These are phyloP conservation scores for Neophaeococcomyces mojaviensis DNA, from an alignment of 2,329 filamentous ascomycete genomes.

Conservation along the genomic window DNA sequence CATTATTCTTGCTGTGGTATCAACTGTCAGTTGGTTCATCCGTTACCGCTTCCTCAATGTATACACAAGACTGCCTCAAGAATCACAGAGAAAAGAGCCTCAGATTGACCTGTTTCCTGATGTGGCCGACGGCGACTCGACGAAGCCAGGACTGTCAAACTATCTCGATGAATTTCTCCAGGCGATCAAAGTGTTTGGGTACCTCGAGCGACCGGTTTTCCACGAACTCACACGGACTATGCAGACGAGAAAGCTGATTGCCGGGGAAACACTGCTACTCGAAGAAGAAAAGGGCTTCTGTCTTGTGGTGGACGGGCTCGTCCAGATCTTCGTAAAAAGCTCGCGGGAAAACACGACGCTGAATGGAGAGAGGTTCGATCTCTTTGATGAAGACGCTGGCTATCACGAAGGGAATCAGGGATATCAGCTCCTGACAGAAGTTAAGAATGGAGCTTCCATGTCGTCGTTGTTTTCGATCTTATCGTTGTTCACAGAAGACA, in stretches of 20 bases:
- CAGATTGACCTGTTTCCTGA: conserved; percentile 94
- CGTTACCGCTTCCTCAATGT: conserved; percentile 94
- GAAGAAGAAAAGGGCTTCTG: conserved; percentile 99
- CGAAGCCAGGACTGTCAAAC: conserved; percentile 82
- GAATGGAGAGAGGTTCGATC: conserved; percentile 35
- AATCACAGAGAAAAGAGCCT: conserved; percentile 91
- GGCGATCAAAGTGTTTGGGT: conserved; percentile 98
- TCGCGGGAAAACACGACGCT: conserved; percentile 41
- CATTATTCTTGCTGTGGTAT: conserved; percentile 67
- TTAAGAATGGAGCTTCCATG: conserved; percentile 97
- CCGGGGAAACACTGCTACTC: conserved; percentile 86
- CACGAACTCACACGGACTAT: conserved; percentile 96
- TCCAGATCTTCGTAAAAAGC: conserved; percentile 98
- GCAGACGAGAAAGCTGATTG: conserved; percentile 94
- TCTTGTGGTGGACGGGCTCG: conserved; percentile 88
- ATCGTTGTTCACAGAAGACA: conserved; percentile 91
- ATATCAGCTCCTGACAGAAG: conserved; percentile 92
- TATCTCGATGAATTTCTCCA: conserved; percentile 97
- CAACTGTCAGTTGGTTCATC: conserved; percentile 87
- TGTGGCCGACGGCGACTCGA: conserved; percentile 72
- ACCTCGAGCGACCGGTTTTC: conserved; percentile 90
- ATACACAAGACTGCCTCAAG: conserved; percentile 87
- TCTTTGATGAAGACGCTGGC: conserved; percentile 61
- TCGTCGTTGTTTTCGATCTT: conserved; percentile 96
- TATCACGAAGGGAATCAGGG: conserved; percentile 62